phyloP scores from a whole-genome alignment of 2,329 filamentous ascomycete genomes.

The Cladosporium halotolerans region DNA sequence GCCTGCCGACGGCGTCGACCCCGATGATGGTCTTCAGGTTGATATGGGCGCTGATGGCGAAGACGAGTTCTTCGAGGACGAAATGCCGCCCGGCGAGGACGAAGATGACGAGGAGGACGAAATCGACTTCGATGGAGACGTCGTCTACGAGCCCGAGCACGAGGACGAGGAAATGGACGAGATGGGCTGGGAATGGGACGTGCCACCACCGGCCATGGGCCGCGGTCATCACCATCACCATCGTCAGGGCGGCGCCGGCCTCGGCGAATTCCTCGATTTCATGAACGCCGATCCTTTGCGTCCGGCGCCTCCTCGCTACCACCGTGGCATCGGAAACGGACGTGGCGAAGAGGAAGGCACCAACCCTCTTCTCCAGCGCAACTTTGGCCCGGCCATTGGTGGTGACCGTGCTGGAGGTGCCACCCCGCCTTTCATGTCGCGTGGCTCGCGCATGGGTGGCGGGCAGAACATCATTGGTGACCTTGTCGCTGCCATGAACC shows the following conservation, averaged over 20 bases:
- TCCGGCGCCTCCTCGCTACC: constrained; percentile 9
- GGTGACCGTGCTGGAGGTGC: constrained; percentile 8
- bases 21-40: constrained; percentile 27
- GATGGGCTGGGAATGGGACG: constrained; percentile 10
- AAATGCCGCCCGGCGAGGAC: constrained; percentile 52
- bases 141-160: constrained; percentile 49
- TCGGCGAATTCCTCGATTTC: constrained; percentile 25
- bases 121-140: constrained; percentile 62
- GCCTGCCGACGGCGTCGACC: constrained; percentile 32
- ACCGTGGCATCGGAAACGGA: background rate
- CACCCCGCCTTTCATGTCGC: constrained; percentile 3
- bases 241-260: constrained; percentile 14
- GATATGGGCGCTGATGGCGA: constrained; percentile 40
- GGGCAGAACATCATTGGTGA: constrained; percentile 7
- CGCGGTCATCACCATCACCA: constrained; percentile 20
- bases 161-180: constrained; percentile 35
- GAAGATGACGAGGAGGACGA: constrained; percentile 51
- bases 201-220: constrained; percentile 3
- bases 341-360: constrained; percentile 68
- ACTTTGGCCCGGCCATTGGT: constrained; percentile 10
- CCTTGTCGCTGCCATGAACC: constrained; percentile 10
- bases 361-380: constrained; percentile 71
- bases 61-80: constrained; percentile 50
- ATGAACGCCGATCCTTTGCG: constrained; percentile 19
- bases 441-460: constrained; percentile 8